These are phyloP conservation scores for Pythium plurisporium DNA, from an alignment of 352 stramenopile genomes.

Conservation along the genomic window DNA sequence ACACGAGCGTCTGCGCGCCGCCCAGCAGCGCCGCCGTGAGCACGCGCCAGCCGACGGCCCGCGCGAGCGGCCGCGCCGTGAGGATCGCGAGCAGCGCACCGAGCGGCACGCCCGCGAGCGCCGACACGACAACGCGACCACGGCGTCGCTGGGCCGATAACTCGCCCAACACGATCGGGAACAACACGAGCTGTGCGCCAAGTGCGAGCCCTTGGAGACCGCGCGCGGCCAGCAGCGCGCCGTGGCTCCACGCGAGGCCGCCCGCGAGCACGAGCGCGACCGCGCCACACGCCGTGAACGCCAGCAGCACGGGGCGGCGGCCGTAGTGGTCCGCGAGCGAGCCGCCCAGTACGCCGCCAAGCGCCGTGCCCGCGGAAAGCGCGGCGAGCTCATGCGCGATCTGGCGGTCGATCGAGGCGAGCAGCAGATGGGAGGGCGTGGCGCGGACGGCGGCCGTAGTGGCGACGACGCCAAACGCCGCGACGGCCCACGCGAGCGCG, in stretches of 20 bases:
- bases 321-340: slow-evolving; percentile 59
- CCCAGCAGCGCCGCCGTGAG: slow-evolving; percentile 24
- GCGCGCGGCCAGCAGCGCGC: slow-evolving; percentile 29
- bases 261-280: slow-evolving; percentile 28
- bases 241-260: slow-evolving; percentile 12
- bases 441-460: background rate
- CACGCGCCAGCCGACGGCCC: slow-evolving; percentile 17
- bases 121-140: slow-evolving; percentile 50
- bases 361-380: slow-evolving; percentile 25
- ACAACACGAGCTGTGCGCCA: slow-evolving; percentile 48
- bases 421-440: background rate
- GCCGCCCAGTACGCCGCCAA: slow-evolving; percentile 48
- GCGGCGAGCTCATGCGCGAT: slow-evolving; percentile 7
- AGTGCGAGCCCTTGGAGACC: slow-evolving; percentile 41
- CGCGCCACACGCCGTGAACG: slow-evolving; percentile 29
- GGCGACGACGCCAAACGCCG: slow-evolving; percentile 1
- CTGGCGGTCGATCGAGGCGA: background rate
- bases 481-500: slow-evolving; percentile 7
- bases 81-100: slow-evolving; percentile 40
- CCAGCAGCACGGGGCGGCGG: slow-evolving; percentile 36
- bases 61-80: slow-evolving; percentile 25
- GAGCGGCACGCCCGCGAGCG: slow-evolving; percentile 34
- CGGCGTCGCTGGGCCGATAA: slow-evolving; percentile 55
- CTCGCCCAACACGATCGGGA: slow-evolving; percentile 52
- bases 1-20: slow-evolving; percentile 25